Percentiles rank a stretch among this genome's conserved stretches.
Conservation (phyloP, 1,284 basidiomycete species). For the Marasmius tenuissimus region DNA sequence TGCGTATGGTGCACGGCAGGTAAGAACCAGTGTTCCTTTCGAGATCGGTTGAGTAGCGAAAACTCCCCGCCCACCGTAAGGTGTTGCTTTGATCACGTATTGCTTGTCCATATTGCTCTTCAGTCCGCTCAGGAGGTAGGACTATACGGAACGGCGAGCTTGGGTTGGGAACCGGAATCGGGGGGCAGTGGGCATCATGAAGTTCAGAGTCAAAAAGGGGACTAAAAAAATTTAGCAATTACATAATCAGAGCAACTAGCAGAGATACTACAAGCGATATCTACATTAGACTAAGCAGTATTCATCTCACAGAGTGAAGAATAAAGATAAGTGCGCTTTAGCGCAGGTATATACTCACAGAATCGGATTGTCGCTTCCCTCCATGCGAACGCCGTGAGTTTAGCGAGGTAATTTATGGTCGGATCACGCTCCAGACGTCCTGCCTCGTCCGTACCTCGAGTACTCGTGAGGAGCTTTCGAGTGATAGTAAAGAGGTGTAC, state of each 20-base stretch:
- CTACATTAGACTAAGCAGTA: no score
- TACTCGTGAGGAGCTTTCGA: not conserved
- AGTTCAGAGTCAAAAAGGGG: no score
- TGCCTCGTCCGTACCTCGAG: not conserved
- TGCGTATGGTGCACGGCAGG: constrained; percentile 43
- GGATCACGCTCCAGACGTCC: not conserved
- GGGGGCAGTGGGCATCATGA: no score
- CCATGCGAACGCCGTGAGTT: no score
- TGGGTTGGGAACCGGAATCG: not conserved
- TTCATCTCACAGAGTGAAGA: no score
- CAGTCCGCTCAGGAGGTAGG: not conserved
- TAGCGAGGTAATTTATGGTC: no score
- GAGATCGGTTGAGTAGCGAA: constrained; percentile 43
- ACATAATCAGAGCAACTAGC: no score
- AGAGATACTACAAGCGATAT: no score
- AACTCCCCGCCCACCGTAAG: constrained; percentile 52
- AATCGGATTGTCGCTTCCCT: no score
- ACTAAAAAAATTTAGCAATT: no score
- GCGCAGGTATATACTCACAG: no score
- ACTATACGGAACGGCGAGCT: not conserved
- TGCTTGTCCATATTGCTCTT: not conserved
- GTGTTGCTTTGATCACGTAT: constrained; percentile 27
- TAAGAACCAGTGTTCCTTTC: constrained; percentile 40
- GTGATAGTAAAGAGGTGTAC: constrained; percentile 8
- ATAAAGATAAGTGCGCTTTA: no score